Evolutionary conservation across 106 monocot genomes (phyloP).

Genomic region (Platanthera zijinensis): DNA sequence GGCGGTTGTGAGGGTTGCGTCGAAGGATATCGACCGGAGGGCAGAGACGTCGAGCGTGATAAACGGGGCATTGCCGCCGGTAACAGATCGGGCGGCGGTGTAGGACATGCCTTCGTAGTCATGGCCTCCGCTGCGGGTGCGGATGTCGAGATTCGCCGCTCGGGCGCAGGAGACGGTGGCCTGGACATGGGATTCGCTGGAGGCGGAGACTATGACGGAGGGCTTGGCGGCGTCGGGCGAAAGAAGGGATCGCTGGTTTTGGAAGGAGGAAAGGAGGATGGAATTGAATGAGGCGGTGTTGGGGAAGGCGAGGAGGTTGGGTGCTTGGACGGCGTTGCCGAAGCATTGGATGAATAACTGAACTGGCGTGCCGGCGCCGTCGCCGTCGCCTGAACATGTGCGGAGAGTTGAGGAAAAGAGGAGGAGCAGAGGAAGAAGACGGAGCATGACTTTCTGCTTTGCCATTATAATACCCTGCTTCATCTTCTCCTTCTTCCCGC

Average conservation of each 20-base stretch:
- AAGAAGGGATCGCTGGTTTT: slow-evolving; percentile 34
- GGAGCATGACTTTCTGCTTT: too few relatives aligned
- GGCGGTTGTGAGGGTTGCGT: slow-evolving; percentile 14
- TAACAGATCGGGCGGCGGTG: not conserved
- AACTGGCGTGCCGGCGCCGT: too few relatives aligned
- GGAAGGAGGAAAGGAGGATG: slow-evolving; percentile 10
- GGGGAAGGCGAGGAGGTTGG: too few relatives aligned
- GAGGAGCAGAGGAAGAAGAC: too few relatives aligned
- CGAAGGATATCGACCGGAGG: slow-evolving; percentile 24
- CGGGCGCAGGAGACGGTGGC: slow-evolving; percentile 27
- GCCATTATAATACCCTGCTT: too few relatives aligned
- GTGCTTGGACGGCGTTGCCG: too few relatives aligned
- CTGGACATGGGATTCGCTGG: slow-evolving; percentile 24
- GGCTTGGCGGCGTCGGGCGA: slow-evolving; percentile 20
- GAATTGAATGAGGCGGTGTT: too few relatives aligned
- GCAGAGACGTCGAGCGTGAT: slow-evolving; percentile 30
- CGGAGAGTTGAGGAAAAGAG: too few relatives aligned
- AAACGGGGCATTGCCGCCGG: not conserved
- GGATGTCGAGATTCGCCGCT: slow-evolving; percentile 6
- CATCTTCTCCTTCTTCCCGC: too few relatives aligned
- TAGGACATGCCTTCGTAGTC: slow-evolving; percentile 30
- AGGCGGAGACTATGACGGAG: slow-evolving; percentile 25
- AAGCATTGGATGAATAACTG: too few relatives aligned
- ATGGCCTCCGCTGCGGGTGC: slow-evolving; percentile 38
- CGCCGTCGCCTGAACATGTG: too few relatives aligned